These are phyloP conservation scores for Xylariales sp. DNA, from an alignment of 2,329 filamentous ascomycete genomes.

Conservation along the genomic window DNA sequence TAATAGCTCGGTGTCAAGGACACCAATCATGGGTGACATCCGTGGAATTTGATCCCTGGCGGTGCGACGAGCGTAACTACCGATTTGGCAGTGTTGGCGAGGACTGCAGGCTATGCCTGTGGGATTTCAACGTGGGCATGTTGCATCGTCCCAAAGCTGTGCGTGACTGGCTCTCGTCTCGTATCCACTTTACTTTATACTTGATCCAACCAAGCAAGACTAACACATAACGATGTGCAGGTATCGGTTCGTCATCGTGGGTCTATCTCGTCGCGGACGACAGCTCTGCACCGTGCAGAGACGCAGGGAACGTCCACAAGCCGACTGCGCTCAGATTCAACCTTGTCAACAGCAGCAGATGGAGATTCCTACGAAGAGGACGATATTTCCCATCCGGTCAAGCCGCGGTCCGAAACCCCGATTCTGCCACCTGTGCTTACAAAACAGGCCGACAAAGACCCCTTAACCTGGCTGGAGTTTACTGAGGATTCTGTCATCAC, in stretches of 20 bases:
- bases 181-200: conserved; percentile 13
- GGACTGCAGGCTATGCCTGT: conserved; percentile 83
- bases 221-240: too few relatives aligned
- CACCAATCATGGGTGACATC: conserved; percentile 94
- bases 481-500: conserved; percentile 91
- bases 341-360: conserved; percentile 48
- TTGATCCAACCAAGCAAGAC: background rate
- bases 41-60: conserved; percentile 94
- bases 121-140: conserved; percentile 98
- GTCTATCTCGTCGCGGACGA: conserved; percentile 48
- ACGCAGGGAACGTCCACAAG: conserved; percentile 54
- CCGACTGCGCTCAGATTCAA: conserved; percentile 68
- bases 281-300: conserved; percentile 51
- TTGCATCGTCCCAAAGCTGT: conserved; percentile 84
- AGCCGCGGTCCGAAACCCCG: conserved; percentile 77
- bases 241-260: conserved; percentile 52
- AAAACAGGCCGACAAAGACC: conserved; percentile 81
- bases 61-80: conserved; percentile 93
- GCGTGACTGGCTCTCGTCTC: conserved; percentile 31
- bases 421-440: conserved; percentile 89
- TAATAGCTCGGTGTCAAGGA: conserved; percentile 89
- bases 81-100: conserved; percentile 95
- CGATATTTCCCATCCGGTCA: conserved; percentile 71
- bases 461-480: conserved; percentile 87
- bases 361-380: conserved; percentile 51